A percentile compares a stretch with the other conserved stretches of the same genome.
Evolutionary conservation across 2,329 filamentous ascomycete genomes (phyloP).

Genomic region (Corniculantispora saksenae): DNA sequence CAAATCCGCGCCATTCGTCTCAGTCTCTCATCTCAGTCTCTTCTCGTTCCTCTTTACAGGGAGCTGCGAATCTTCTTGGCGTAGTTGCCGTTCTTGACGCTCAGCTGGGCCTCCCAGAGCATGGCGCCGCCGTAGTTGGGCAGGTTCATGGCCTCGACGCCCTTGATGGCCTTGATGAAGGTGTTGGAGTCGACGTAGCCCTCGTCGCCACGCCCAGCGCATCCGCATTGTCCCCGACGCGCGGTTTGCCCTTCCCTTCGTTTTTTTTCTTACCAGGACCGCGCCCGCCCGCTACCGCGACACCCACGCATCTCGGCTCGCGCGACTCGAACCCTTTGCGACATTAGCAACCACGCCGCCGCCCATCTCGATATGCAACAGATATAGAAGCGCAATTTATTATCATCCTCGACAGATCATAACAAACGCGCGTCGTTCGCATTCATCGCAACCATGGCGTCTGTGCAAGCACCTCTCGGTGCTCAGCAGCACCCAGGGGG

Average conservation of each 20-base stretch:
- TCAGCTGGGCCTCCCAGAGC: conserved; percentile 66
- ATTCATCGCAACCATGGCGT: conserved; percentile 65
- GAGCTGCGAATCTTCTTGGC: conserved; percentile 20
- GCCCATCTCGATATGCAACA: conserved; percentile 41
- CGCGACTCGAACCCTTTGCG: conserved; percentile 20
- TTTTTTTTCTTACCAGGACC: conserved; percentile 22
- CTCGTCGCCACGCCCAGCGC: conserved; percentile 34
- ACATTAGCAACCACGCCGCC: conserved; percentile 24
- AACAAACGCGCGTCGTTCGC: conserved; percentile 26
- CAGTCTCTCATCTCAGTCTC: not conserved
- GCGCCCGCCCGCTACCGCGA: conserved; percentile 11
- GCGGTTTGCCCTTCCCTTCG: conserved; percentile 15
- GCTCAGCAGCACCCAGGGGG: conserved; percentile 68
- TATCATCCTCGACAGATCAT: conserved; percentile 28
- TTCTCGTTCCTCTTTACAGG: not conserved
- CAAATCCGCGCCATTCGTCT: no score
- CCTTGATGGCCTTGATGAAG: conserved; percentile 48
- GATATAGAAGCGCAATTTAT: conserved; percentile 30
- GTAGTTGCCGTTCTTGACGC: conserved; percentile 52
- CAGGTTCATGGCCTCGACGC: conserved; percentile 50
- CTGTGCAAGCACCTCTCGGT: conserved; percentile 71
- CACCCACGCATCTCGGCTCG: conserved; percentile 9
- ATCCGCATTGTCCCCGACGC: conserved; percentile 10
- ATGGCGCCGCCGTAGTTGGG: conserved; percentile 65
- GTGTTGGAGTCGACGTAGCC: conserved; percentile 52